Base-by-base conservation (phyloP, 805 yeast species). In the Metschnikowia shivogae region DNA sequence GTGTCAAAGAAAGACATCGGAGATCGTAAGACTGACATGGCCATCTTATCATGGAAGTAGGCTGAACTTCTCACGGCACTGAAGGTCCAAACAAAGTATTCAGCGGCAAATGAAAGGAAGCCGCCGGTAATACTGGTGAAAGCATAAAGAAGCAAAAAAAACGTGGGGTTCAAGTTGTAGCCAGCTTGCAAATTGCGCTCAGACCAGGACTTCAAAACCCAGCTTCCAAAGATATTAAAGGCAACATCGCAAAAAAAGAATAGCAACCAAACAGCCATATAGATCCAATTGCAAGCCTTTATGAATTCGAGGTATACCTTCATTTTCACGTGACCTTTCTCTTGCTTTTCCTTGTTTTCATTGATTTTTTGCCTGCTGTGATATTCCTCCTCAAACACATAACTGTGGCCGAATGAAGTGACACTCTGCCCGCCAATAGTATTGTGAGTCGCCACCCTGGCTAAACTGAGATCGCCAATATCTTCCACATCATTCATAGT, bases 1-100 rank as follows among this genome's bases (percentile, higher is more conserved):
- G 72, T 67, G 46, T 68, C 74, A 42, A 68, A 68, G 44, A 67
- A 68, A 12, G 68, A 60, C 74, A 68, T 68, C 22, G 74, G 74
- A 1, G 72, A 61, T 45, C 70, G 57, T 43, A 68, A 56, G 1
- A 68, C 64, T 9, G 62, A 48, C 20, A 48, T 44, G 6, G 70
- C 66, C 72, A 68, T 66, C 17, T 56, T 58, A 35, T 67, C 69
- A 45, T 68, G 74, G 55, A 67, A 66, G 44, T 58, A 55, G 33
- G 42, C 54, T 24, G 70, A 62, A 9, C 66, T 68, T 42, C 56
- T 59, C 34, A 65, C 58, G 10, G 60, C 61, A 48, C 64, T 59
- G 42, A 49, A 61, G 6, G 63, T 52, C 66, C 68, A 65, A 7
- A 68, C 46, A 26, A 67, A 53, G 46, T 63, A 57, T 4, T 65